Base-by-base conservation (phyloP, 106 monocot species). In the Vanilla planifolia region DNA sequence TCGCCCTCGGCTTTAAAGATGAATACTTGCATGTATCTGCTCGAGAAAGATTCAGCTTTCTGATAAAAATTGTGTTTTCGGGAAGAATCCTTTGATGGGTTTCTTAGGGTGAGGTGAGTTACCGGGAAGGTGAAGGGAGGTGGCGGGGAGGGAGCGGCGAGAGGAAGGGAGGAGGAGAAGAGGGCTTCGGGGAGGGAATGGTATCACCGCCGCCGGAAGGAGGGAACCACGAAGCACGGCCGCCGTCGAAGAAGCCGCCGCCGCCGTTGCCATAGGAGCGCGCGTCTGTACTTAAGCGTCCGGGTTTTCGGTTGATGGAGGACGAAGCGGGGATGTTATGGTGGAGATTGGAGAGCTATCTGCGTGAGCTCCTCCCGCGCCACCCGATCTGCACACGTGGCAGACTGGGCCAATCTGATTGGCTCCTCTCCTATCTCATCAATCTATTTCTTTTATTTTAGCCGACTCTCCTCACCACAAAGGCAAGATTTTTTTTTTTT, bases 21-120 rank as follows among this genome's bases (percentile, higher is more conserved):
- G 86, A 74, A 51, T 86, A 75, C 69, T 78, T 89, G 30, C 48
- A 75, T 22, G 69, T 6, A 47, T 88, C 92, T 92, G 77, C 8
- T 2, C 22, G 26, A 20, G 1, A 50, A 50, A 50, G 25, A 48
- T 48, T 48, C 2, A 48, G 48, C 6, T n/a, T n/a, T n/a, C n/a
- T n/a, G 24, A 3, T 20, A 48, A 48, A 23, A 8, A 48, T 40
- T 40, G 39, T 0, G 22, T 7, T 3, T 48, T 0, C 19, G 5
- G 47, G 47, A 23, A n/a, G 8, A 48, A 23, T 2, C 47, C n/a
- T n/a, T n/a, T n/a, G n/a, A n/a, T n/a, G n/a, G n/a, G n/a, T n/a
- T n/a, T n/a, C n/a, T n/a, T n/a, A n/a, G 22, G 47, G 7, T 24
- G 50, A 50, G 26, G 24, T 8, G 26, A 50, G 39, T 19, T 64